Evolutionary conservation across 139 green algal species (phyloP).

Genomic region (Spirogloea muscicola): DNA sequence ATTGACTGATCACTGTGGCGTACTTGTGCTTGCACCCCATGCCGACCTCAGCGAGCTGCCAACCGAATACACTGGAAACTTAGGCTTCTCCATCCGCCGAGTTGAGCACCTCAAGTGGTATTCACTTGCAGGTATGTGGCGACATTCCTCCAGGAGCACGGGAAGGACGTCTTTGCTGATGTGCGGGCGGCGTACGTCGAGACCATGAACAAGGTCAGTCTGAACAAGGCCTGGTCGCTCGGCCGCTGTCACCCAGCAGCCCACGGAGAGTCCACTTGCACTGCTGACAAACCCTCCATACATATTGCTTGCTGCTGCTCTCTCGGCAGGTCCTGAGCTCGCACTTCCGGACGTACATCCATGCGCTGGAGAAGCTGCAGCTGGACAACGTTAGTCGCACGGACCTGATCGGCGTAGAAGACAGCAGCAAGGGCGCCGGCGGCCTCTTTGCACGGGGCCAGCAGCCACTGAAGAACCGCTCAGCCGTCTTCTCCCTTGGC

Average conservation of each 20-base stretch:
- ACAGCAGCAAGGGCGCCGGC: neutral
- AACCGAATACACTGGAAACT: too few relatives aligned
- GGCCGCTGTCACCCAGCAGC: neutral
- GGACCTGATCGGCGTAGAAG: constrained; percentile 58
- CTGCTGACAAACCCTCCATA: too few relatives aligned
- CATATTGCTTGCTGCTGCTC: too few relatives aligned
- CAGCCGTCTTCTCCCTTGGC: constrained; percentile 42
- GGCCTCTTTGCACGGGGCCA: neutral
- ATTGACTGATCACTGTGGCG: too few relatives aligned
- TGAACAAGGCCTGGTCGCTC: too few relatives aligned
- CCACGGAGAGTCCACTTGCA: too few relatives aligned
- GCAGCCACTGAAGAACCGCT: constrained; percentile 42
- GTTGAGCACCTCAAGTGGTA: too few relatives aligned
- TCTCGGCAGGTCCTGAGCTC: constrained; percentile 66
- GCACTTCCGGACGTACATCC: constrained; percentile 86
- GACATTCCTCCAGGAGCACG: constrained; percentile 50
- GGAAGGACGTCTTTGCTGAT: constrained; percentile 46
- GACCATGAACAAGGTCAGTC: constrained; percentile 61
- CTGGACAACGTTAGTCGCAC: constrained; percentile 47
- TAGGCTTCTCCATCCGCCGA: too few relatives aligned
- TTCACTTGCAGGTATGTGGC: constrained; percentile 41
- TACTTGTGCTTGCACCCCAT: too few relatives aligned
- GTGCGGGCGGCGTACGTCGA: constrained; percentile 74
- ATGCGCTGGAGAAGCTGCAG: constrained; percentile 68
- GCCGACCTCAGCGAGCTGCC: too few relatives aligned